Evolutionary conservation across 2,329 filamentous ascomycete genomes (phyloP), one percentile per base, ranked within the genome.

Genomic region (Didymella segeticola): DNA sequence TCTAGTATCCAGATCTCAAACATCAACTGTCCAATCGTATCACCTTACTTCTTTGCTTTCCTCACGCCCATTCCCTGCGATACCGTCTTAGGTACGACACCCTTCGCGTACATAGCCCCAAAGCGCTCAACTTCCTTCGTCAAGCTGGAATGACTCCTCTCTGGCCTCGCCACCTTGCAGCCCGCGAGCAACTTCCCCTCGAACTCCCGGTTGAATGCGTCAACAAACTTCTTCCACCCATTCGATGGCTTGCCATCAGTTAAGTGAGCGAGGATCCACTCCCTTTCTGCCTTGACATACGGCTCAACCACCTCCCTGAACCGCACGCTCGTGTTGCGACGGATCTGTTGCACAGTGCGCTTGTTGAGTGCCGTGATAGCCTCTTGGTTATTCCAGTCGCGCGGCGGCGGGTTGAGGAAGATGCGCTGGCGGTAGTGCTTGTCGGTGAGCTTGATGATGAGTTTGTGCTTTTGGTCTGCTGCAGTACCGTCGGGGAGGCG

Each of bases 51-150:
- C 5, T 12, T 38, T 5, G 5, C 33, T 17, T 15, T 31, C 34
- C 11, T 47, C 19, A 8, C 19, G 2, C 34, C 43, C 19, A 22
- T 37, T 7, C 4, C 15, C 37, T 49, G 47, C 30, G 11, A 7
- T 4, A 39, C 8, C 1, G 38, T 43, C 23, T 43, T 34, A 1
- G 67, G 66, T 22, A 70, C 60, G 15, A 47, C 19, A 11, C 66
- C 67, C 47, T 58, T 61, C 10, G 36, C 14, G 42, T 71, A 71
- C 15, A 62, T 38, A n/a, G 48, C 39, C 12, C 63, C 61, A 46
- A 70, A 69, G 6, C 68, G 53, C 58, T 69, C 67, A 9, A 71
- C 59, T 53, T 71, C 68, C 45, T 70, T 71, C 10, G 59, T 68
- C 30, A 68, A 50, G 17, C 57, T 63, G 1, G 59, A 64, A n/a